phyloP scores from a whole-genome alignment of 75 land plant species.

The Pinus tabuliformis region DNA sequence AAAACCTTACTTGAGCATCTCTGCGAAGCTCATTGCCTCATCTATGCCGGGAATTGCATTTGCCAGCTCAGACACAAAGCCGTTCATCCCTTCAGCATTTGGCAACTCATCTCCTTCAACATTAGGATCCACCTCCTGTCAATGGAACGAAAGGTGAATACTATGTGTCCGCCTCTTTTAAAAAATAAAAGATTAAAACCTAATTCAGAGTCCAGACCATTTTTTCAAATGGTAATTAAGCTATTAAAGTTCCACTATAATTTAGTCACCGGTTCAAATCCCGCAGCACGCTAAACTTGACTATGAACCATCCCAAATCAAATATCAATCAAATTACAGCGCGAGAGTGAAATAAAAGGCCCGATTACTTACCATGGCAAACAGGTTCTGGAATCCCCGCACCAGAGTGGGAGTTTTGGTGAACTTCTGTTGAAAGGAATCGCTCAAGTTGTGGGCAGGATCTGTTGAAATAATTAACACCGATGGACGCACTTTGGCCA shows the following conservation, averaged over 20 bases:
- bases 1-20: conserved; percentile 82
- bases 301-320: background rate
- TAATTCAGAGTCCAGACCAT: background rate
- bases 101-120: conserved; percentile 78
- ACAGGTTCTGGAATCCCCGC: conserved; percentile 81
- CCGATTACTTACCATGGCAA: conserved; percentile 65
- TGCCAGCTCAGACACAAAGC: conserved; percentile 76
- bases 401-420: conserved; percentile 83
- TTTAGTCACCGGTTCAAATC: background rate
- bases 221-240: background rate
- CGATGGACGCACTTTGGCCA: conserved; percentile 63
- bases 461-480: conserved; percentile 94
- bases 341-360: background rate
- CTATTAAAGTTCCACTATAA: background rate
- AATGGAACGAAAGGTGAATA: background rate
- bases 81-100: conserved; percentile 66
- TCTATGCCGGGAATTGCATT: conserved; percentile 99
- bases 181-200: background rate
- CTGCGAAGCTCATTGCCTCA: conserved; percentile 98
- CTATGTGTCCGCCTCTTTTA: conserved; percentile 84
- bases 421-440: conserved; percentile 92
- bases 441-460: conserved; percentile 96
- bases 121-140: conserved; percentile 91
- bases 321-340: background rate
- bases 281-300: background rate